A percentile compares a stretch with the other conserved stretches of the same genome.
Conservation (phyloP, 805 yeast species). For the Naumovozyma castellii region DNA sequence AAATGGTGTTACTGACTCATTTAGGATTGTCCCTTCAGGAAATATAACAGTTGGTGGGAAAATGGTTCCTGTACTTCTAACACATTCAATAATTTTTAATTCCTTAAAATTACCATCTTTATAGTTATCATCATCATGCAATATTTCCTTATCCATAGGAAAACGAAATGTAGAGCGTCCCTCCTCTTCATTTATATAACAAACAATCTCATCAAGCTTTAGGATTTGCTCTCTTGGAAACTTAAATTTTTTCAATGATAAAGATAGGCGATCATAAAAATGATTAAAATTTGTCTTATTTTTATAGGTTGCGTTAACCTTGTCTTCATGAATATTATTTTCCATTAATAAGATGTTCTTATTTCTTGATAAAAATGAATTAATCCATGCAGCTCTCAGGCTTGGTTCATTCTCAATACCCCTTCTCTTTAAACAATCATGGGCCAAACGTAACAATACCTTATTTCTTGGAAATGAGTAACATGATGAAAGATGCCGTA, state of each 20-base stretch:
- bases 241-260: neutral
- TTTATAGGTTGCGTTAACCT: neutral
- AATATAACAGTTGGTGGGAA: neutral
- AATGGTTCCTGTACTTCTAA: neutral
- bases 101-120: neutral
- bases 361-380: neutral
- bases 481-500: neutral
- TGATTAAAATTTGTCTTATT: neutral
- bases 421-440: neutral
- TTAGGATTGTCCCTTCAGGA: neutral
- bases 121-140: neutral
- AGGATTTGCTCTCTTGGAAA: neutral
- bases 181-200: neutral
- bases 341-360: neutral
- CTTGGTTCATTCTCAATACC: neutral
- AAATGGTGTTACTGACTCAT: neutral
- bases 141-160: neutral
- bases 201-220: neutral
- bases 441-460: neutral
- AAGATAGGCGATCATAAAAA: neutral
- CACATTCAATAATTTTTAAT: neutral
- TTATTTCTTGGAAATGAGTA: neutral
- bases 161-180: neutral
- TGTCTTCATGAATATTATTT: neutral
- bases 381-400: neutral